phyloP scores from a whole-genome alignment of 169 alveolate genomes.

The Eimeria acervulina region DNA sequence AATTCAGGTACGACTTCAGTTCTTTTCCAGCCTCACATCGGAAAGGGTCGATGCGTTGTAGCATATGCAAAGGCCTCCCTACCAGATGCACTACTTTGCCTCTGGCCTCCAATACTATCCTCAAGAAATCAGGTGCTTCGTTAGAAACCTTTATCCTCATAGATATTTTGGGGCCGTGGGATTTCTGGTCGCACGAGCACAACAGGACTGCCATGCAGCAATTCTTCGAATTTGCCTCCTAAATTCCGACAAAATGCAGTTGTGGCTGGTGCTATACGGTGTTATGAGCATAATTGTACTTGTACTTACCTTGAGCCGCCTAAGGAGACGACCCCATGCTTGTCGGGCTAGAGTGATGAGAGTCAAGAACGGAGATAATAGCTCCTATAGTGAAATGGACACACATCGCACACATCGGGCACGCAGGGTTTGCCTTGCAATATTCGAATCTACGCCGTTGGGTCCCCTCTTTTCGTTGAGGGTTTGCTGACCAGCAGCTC shows the following conservation, averaged over 20 bases:
- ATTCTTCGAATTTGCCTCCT: neutral
- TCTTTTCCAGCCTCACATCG: conserved; percentile 15
- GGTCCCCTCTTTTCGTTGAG: neutral
- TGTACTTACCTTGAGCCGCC: conserved; percentile 45
- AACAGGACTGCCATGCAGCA: neutral
- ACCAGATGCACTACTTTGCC: conserved; percentile 30
- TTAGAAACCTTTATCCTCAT: neutral
- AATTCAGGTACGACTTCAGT: conserved; percentile 1
- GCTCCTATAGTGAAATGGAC: conserved; percentile 7
- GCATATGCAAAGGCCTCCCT: conserved; percentile 61
- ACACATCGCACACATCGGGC: neutral
- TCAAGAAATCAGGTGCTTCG: neutral
- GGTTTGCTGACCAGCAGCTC: neutral
- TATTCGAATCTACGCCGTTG: neutral
- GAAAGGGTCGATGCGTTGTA: conserved; percentile 59
- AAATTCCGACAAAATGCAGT: neutral
- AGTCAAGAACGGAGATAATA: conserved; percentile 59
- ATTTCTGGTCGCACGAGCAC: conserved; percentile 38
- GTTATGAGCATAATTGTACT: neutral
- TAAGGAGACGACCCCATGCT: conserved; percentile 38
- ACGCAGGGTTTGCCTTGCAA: neutral
- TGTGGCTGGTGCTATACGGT: neutral
- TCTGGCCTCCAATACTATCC: neutral
- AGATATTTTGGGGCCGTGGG: conserved; percentile 62
- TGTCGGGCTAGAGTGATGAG: conserved; percentile 57